Conservation (phyloP, 164 flowering plant genomes). For the Chimonanthus salicifolius region DNA sequence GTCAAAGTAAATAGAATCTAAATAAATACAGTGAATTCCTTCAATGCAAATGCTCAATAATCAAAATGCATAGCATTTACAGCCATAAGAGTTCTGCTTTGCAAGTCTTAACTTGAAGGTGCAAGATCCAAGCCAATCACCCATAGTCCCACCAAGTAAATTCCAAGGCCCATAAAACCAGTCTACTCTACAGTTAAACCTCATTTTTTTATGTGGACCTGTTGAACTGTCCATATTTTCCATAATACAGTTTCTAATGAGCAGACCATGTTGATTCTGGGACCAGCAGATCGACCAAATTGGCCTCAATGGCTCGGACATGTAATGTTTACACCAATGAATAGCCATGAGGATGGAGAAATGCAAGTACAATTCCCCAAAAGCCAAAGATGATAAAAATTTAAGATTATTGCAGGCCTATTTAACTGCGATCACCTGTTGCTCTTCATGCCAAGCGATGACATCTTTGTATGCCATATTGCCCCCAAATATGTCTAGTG, state of each 20-base stretch:
- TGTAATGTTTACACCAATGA: neutral
- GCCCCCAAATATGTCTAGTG: slow-evolving; percentile 90
- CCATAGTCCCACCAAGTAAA: neutral
- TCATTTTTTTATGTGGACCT: neutral
- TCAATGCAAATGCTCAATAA: too few relatives aligned
- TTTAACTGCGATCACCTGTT: slow-evolving; percentile 8
- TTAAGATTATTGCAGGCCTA: neutral
- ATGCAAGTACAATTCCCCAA: neutral
- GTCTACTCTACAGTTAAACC: neutral
- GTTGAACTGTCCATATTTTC: neutral
- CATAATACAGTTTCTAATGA: neutral
- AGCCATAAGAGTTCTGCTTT: neutral
- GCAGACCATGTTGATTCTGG: neutral
- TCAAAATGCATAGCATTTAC: neutral
- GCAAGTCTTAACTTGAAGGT: neutral
- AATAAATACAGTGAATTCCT: too few relatives aligned
- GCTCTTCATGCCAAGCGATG: slow-evolving; percentile 67
- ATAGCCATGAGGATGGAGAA: neutral
- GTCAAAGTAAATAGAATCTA: too few relatives aligned
- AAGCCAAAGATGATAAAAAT: neutral
- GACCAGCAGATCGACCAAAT: neutral
- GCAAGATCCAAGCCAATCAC: neutral
- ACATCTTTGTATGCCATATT: slow-evolving; percentile 68
- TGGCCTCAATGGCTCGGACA: neutral
- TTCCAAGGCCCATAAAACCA: neutral